Evolutionary conservation across 1,284 basidiomycete species (phyloP).

Genomic region (Sparassis latifolia): DNA sequence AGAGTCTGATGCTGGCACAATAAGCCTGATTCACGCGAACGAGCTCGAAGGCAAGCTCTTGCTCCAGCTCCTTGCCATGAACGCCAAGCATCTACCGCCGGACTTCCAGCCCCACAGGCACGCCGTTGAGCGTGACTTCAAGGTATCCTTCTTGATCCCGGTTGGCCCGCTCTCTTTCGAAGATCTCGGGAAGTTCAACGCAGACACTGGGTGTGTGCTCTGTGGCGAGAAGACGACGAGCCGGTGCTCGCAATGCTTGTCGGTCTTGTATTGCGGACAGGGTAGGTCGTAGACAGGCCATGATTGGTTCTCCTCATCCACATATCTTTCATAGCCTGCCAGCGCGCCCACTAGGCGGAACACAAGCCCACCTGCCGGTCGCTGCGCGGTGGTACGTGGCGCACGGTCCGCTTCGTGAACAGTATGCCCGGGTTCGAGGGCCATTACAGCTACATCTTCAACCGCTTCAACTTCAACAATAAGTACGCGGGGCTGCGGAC

Average conservation of each 20-base stretch:
- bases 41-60: constrained; percentile 29
- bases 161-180: constrained; percentile 32
- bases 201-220: constrained; percentile 30
- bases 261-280: constrained; percentile 31
- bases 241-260: constrained; percentile 31
- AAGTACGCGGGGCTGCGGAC: not conserved
- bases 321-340: constrained; percentile 27
- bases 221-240: constrained; percentile 29
- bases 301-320: not conserved
- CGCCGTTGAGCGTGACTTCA: constrained; percentile 21
- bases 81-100: constrained; percentile 26
- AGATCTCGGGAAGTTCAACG: constrained; percentile 30
- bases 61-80: constrained; percentile 27
- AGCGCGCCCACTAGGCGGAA: constrained; percentile 31
- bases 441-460: constrained; percentile 6
- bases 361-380: constrained; percentile 35
- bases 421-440: constrained; percentile 9
- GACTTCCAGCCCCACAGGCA: constrained; percentile 17
- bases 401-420: constrained; percentile 22
- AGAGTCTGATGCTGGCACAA: not conserved
- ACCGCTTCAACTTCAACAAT: constrained; percentile 8
- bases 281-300: constrained; percentile 30
- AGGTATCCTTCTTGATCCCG: constrained; percentile 34
- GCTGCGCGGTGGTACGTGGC: constrained; percentile 34
- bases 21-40: constrained; percentile 17